These are phyloP conservation scores for Nannochloris sp. DNA, from an alignment of 139 green algal genomes.

Conservation along the genomic window DNA sequence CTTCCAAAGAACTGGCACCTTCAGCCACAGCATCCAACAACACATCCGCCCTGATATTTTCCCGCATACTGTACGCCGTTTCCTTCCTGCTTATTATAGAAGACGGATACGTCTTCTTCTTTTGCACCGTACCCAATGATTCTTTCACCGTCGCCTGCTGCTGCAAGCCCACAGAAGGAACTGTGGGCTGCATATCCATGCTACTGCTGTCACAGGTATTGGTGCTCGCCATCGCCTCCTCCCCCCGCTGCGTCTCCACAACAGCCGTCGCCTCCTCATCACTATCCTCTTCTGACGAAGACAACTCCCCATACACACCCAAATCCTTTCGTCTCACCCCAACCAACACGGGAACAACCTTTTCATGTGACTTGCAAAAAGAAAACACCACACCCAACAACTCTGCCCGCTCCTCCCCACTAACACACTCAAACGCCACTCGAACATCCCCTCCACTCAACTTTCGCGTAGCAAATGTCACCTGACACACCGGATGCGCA, in stretches of 20 bases:
- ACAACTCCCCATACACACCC: not conserved
- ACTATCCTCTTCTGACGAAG: not conserved
- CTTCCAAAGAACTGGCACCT: slow-evolving; percentile 34
- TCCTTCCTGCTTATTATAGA: not conserved
- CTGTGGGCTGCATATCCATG: too few species aligned
- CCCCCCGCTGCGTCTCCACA: too few species aligned
- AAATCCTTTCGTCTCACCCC: not conserved
- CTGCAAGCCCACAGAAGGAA: too few species aligned
- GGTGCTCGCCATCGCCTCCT: too few species aligned
- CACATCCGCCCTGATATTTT: not conserved
- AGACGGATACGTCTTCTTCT: not conserved
- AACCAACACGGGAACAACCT: not conserved
- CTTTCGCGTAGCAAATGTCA: slow-evolving; percentile 25
- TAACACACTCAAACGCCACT: slow-evolving; percentile 19
- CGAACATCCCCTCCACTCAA: slow-evolving; percentile 29
- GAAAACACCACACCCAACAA: slow-evolving; percentile 33
- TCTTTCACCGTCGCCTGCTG: not conserved
- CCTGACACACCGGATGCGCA: slow-evolving; percentile 20
- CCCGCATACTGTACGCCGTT: not conserved
- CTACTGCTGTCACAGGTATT: too few species aligned
- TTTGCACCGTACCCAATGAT: not conserved
- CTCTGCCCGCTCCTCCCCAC: slow-evolving; percentile 12
- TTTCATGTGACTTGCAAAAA: slow-evolving; percentile 25
- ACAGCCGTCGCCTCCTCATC: not conserved
- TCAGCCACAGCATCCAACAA: slow-evolving; percentile 41